Conservation (phyloP, 805 yeast species). For the Starmerella riodocensis region DNA sequence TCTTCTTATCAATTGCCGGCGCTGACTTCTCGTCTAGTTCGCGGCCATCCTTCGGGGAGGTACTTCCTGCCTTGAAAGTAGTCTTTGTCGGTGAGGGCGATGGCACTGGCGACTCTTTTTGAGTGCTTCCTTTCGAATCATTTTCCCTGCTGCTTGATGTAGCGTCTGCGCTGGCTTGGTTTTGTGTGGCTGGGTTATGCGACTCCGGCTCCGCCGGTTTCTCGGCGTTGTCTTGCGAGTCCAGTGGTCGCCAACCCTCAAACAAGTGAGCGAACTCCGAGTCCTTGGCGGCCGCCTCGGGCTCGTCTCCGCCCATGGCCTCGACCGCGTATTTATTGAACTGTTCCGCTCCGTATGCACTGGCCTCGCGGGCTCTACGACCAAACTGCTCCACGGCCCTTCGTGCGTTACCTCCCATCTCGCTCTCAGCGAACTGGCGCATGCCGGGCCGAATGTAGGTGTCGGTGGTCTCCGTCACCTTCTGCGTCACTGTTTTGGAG, state of each 20-base stretch:
- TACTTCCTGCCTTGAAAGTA: too few species aligned
- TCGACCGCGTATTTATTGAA: slow-evolving; percentile 41
- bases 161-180: too few species aligned
- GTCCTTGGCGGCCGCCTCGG: slow-evolving; percentile 1
- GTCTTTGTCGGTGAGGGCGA: too few species aligned
- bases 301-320: slow-evolving; percentile 10
- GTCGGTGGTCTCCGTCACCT: slow-evolving; percentile 75
- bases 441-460: slow-evolving; percentile 84
- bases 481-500: slow-evolving; percentile 70
- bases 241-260: slow-evolving; percentile 17
- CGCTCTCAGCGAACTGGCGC: slow-evolving; percentile 66
- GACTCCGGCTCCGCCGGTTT: too few species aligned
- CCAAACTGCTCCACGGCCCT: slow-evolving; percentile 97
- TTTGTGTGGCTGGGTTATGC: too few species aligned
- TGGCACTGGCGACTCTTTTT: too few species aligned
- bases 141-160: too few species aligned
- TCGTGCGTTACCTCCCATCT: slow-evolving; percentile 65
- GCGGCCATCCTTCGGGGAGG: too few species aligned
- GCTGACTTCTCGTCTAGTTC: too few species aligned
- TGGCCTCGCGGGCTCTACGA: slow-evolving; percentile 81
- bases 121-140: too few species aligned
- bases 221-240: too few species aligned
- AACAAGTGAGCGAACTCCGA: slow-evolving; percentile 20
- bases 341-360: slow-evolving; percentile 60
- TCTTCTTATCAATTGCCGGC: too few species aligned